Conservation (phyloP, 768 basidiomycete genomes). For the Auriscalpium microsporum region DNA sequence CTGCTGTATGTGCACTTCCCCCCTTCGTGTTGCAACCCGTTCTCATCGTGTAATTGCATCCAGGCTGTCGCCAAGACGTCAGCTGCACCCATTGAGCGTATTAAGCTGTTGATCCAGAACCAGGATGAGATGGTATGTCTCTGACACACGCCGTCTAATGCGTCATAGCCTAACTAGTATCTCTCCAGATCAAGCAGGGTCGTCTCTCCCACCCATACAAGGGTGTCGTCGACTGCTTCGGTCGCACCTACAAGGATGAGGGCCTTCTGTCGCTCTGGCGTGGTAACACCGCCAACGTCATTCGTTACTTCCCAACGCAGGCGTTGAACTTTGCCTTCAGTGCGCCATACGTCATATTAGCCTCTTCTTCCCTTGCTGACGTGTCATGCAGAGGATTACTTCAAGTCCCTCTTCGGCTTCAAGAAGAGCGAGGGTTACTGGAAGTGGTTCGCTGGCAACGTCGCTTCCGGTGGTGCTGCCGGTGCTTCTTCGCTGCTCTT, state of each 20-base stretch:
- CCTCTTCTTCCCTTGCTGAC: slow-evolving; percentile 7
- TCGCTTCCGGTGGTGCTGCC: slow-evolving; percentile 97
- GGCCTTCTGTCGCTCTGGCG: slow-evolving; percentile 94
- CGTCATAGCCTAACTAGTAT: neutral
- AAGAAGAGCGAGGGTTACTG: slow-evolving; percentile 97
- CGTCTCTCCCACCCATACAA: slow-evolving; percentile 95
- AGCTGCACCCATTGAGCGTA: slow-evolving; percentile 99
- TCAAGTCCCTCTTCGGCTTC: slow-evolving; percentile 98
- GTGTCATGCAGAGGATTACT: slow-evolving; percentile 75
- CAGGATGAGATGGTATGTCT: slow-evolving; percentile 93
- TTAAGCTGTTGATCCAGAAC: slow-evolving; percentile 97
- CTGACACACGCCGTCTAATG: neutral
- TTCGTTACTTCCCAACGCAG: slow-evolving; percentile 99
- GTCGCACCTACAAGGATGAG: slow-evolving; percentile 90
- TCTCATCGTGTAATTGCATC: slow-evolving; percentile 16
- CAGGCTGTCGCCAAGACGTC: slow-evolving; percentile 98
- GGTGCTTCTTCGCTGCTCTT: slow-evolving; percentile 98
- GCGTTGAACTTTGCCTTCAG: slow-evolving; percentile 99
- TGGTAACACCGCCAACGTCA: slow-evolving; percentile 99
- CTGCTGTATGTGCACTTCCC: slow-evolving; percentile 50
- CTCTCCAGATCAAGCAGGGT: slow-evolving; percentile 90
- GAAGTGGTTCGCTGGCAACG: slow-evolving; percentile 97
- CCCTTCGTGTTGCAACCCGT: neutral
- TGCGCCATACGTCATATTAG: slow-evolving; percentile 35
- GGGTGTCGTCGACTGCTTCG: slow-evolving; percentile 88